phyloP scores from a whole-genome alignment of 2,329 filamentous ascomycete species.

The Hymenoscyphus fructigenus region DNA sequence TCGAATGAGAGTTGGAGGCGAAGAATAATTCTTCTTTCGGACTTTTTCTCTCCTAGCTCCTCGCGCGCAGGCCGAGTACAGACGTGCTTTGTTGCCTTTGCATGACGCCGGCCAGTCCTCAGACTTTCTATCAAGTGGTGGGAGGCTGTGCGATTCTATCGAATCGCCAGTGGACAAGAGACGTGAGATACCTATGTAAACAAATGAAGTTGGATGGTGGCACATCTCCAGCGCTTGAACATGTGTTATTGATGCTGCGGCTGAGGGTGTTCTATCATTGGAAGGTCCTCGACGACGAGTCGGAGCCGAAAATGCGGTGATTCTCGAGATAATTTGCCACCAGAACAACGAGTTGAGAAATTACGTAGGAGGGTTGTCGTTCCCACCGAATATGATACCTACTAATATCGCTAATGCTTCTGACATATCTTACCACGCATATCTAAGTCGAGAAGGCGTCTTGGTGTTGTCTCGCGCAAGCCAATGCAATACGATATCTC shows the following conservation, averaged over 20 bases:
- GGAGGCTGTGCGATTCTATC: background rate
- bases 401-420: background rate
- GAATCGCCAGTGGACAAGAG: background rate
- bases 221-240: background rate
- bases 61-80: conserved; percentile 6
- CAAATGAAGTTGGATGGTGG: background rate
- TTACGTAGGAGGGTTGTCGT: background rate
- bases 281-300: background rate
- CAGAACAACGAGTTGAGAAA: background rate
- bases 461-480: conserved; percentile 1
- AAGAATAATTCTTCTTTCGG: conserved; percentile 15
- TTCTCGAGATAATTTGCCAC: background rate
- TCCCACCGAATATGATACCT: background rate
- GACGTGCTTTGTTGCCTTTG: conserved; percentile 16
- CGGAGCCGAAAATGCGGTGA: background rate
- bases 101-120: conserved; percentile 5
- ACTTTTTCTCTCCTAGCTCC: background rate
- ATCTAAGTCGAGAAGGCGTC: background rate
- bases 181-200: background rate
- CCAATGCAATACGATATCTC: conserved; percentile 3
- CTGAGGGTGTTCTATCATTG: background rate
- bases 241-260: background rate
- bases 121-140: background rate
- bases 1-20: conserved; percentile 19
- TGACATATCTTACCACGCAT: background rate